phyloP scores from a whole-genome alignment of 2,329 filamentous ascomycete species.

The Colletotrichum sp. region DNA sequence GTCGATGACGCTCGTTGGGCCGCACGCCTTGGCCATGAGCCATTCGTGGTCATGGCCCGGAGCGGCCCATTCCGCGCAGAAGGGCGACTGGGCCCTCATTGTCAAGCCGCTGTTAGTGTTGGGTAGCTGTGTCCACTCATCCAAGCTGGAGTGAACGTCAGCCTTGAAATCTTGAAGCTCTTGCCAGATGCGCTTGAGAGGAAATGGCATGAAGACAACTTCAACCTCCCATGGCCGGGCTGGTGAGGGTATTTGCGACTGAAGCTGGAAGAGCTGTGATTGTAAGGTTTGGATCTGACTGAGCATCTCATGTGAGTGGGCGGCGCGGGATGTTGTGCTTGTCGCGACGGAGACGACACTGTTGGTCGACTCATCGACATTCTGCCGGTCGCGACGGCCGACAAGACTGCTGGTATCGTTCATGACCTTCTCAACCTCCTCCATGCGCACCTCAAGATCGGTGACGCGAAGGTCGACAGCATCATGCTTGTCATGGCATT shows the following conservation, averaged over 20 bases:
- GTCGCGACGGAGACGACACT: conserved; percentile 54
- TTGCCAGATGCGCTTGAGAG: conserved; percentile 61
- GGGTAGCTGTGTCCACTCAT: conserved; percentile 62
- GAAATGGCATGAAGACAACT: conserved; percentile 77
- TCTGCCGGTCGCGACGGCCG: conserved; percentile 40
- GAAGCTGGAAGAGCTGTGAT: conserved; percentile 59
- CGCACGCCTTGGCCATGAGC: conserved; percentile 73
- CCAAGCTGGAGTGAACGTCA: conserved; percentile 37
- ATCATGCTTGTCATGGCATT: conserved; percentile 72
- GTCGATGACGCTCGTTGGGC: conserved; percentile 66
- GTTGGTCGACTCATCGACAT: conserved; percentile 47
- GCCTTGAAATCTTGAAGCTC: conserved; percentile 52
- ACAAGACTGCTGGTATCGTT: conserved; percentile 49
- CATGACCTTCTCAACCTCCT: conserved; percentile 62
- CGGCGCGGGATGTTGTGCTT: conserved; percentile 42
- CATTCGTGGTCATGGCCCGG: conserved; percentile 59
- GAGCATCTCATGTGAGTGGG: conserved; percentile 51
- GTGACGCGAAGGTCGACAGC: conserved; percentile 69
- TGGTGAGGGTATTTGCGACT: conserved; percentile 66
- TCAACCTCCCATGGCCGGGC: conserved; percentile 75
- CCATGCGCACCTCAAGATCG: conserved; percentile 70
- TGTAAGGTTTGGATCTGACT: conserved; percentile 56
- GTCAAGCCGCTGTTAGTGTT: conserved; percentile 50
- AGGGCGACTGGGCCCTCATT: conserved; percentile 53
- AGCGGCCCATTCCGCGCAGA: conserved; percentile 51